Evolutionary conservation across 2,329 filamentous ascomycete species (phyloP).

Genomic region (Pseudopyrenochaeta lycopersici): DNA sequence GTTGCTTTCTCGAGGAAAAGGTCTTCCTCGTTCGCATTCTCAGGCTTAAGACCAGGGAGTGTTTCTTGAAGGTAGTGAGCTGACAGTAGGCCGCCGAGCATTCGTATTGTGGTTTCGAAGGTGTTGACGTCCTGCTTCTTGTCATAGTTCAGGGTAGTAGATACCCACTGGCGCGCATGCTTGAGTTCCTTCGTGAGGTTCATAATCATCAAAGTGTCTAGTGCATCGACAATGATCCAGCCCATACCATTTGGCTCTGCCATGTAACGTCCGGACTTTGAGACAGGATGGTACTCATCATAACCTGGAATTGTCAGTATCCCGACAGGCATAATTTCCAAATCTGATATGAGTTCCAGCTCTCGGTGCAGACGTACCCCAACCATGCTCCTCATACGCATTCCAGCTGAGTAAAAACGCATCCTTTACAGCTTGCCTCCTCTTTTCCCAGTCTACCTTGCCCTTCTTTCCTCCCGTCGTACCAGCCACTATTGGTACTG

Average conservation of each 20-base stretch:
- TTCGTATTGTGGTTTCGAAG: slow-evolving; percentile 97
- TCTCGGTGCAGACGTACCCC: slow-evolving; percentile 60
- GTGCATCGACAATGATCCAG: slow-evolving; percentile 96
- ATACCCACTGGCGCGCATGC: slow-evolving; percentile 89
- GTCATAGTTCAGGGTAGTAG: slow-evolving; percentile 81
- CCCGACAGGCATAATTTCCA: too few species aligned
- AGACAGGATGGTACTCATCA: slow-evolving; percentile 86
- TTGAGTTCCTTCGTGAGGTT: slow-evolving; percentile 87
- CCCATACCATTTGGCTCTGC: slow-evolving; percentile 81
- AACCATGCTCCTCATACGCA: slow-evolving; percentile 89
- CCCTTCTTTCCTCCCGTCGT: slow-evolving; percentile 38
- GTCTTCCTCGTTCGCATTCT: slow-evolving; percentile 80
- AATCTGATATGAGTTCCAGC: too few species aligned
- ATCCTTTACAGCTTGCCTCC: slow-evolving; percentile 84
- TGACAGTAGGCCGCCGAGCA: slow-evolving; percentile 91
- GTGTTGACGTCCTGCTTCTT: slow-evolving; percentile 96
- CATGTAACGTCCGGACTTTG: slow-evolving; percentile 85
- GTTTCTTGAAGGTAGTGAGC: slow-evolving; percentile 93
- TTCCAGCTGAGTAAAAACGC: slow-evolving; percentile 93
- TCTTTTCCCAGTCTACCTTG: slow-evolving; percentile 75
- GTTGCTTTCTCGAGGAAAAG: slow-evolving; percentile 95
- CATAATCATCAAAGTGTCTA: slow-evolving; percentile 99
- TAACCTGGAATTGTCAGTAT: slow-evolving; percentile 55
- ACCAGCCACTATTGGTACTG: slow-evolving; percentile 40
- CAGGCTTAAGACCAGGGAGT: slow-evolving; percentile 80